Conservation (phyloP, 495 filamentous ascomycete genomes). For the Hyaloscypha variabilis region DNA sequence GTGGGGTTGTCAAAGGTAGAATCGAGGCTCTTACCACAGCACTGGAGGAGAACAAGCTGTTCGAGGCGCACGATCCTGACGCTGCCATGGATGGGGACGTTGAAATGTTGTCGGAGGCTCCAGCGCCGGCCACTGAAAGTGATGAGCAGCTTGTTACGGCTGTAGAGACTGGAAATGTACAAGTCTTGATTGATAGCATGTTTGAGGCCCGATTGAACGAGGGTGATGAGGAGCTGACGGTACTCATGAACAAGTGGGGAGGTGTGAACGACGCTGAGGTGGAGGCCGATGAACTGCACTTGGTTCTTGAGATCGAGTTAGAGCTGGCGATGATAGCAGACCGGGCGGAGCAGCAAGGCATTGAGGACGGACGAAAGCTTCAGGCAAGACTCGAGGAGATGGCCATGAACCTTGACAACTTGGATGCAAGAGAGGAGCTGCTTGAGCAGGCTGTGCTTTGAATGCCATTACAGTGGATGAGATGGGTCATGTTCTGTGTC, state of each 20-base stretch:
- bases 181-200: background rate
- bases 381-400: background rate
- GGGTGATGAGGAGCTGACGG: background rate
- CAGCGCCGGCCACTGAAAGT: background rate
- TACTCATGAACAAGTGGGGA: background rate
- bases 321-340: background rate
- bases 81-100: background rate
- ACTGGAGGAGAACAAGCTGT: background rate
- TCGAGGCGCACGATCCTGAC: background rate
- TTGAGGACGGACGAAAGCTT: background rate
- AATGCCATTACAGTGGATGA: background rate
- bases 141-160: background rate
- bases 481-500: background rate
- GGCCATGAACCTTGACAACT: background rate
- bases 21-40: background rate
- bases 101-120: background rate
- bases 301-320: background rate
- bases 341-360: background rate
- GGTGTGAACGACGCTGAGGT: background rate
- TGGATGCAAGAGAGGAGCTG: background rate
- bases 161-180: background rate
- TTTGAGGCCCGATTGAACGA: background rate
- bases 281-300: background rate
- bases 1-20: background rate
- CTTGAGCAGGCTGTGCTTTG: background rate